Conservation (phyloP, 1,284 basidiomycete genomes). For the Vanrija sp. region DNA sequence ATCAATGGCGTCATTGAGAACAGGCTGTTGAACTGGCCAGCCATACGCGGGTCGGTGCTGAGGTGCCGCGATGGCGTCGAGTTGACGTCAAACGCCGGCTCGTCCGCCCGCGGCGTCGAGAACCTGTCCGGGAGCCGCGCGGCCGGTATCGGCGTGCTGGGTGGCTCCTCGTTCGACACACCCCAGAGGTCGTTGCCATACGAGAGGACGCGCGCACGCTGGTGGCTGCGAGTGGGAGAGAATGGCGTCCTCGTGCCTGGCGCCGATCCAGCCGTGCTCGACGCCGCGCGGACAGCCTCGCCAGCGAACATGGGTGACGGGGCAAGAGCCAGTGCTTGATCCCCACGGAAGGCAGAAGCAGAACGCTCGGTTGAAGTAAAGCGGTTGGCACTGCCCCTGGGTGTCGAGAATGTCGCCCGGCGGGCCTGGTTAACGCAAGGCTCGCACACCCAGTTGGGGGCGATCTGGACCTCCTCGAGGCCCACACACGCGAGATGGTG, state of each 20-base stretch:
- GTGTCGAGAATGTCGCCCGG: constrained; percentile 26
- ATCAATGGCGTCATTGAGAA: constrained; percentile 43
- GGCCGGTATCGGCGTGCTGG: constrained; percentile 36
- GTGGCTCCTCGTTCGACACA: constrained; percentile 28
- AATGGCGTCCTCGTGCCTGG: constrained; percentile 19
- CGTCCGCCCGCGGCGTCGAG: constrained; percentile 41
- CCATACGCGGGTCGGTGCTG: constrained; percentile 27
- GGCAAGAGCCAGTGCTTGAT: constrained; percentile 40
- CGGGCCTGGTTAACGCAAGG: constrained; percentile 26
- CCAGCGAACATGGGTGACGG: constrained; percentile 42
- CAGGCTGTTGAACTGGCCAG: constrained; percentile 33
- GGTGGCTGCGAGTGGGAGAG: constrained; percentile 19
- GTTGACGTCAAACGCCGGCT: constrained; percentile 42
- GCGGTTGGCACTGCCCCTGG: constrained; percentile 12
- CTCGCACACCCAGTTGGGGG: constrained; percentile 37
- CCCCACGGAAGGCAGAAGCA: constrained; percentile 36
- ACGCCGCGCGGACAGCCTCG: constrained; percentile 12
- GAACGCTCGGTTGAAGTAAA: constrained; percentile 27
- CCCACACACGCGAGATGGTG: constrained; percentile 40
- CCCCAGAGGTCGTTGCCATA: constrained; percentile 41
- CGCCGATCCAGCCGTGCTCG: constrained; percentile 24
- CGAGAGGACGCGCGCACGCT: constrained; percentile 38
- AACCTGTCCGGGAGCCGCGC: constrained; percentile 25
- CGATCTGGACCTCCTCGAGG: constrained; percentile 28
- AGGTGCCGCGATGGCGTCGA: constrained; percentile 46